phyloP scores from a whole-genome alignment of 305 asterid species.

The Fraxinus sp. region DNA sequence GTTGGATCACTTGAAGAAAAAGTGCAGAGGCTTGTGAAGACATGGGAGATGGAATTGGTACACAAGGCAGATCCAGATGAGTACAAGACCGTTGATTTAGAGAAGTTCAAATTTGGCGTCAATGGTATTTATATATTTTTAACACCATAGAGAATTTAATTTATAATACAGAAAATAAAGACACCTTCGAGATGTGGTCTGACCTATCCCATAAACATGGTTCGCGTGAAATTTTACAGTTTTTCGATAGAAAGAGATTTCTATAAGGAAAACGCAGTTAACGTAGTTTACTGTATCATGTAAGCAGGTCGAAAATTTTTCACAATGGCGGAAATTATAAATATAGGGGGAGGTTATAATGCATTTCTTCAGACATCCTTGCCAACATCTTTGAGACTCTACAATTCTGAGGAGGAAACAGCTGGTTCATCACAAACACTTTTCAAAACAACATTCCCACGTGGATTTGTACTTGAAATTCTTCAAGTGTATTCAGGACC shows the following conservation, averaged over 20 bases:
- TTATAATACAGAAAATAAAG: neutral
- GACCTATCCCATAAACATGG: neutral
- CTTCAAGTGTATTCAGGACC: slow-evolving; percentile 68
- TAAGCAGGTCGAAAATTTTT: slow-evolving; percentile 36
- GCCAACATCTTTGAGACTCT: slow-evolving; percentile 51
- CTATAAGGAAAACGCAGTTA: neutral
- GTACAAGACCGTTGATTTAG: slow-evolving; percentile 41
- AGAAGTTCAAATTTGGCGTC: slow-evolving; percentile 34
- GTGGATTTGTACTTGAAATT: slow-evolving; percentile 66
- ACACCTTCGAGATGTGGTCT: neutral
- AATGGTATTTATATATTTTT: slow-evolving; percentile 40
- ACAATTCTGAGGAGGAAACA: slow-evolving; percentile 58
- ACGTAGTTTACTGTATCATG: no score
- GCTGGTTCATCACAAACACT: slow-evolving; percentile 52
- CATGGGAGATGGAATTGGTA: slow-evolving; percentile 78
- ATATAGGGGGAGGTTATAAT: slow-evolving; percentile 71
- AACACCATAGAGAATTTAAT: neutral
- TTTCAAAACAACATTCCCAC: slow-evolving; percentile 51
- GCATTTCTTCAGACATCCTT: slow-evolving; percentile 60
- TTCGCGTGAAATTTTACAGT: neutral
- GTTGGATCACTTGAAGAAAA: slow-evolving; percentile 63
- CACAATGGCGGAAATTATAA: slow-evolving; percentile 36
- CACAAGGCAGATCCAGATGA: slow-evolving; percentile 59
- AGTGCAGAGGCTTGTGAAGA: slow-evolving; percentile 69
- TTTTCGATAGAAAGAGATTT: neutral